These are phyloP conservation scores for Coelastrella sp. DNA, from an alignment of 139 green algal species.

Conservation along the genomic window DNA sequence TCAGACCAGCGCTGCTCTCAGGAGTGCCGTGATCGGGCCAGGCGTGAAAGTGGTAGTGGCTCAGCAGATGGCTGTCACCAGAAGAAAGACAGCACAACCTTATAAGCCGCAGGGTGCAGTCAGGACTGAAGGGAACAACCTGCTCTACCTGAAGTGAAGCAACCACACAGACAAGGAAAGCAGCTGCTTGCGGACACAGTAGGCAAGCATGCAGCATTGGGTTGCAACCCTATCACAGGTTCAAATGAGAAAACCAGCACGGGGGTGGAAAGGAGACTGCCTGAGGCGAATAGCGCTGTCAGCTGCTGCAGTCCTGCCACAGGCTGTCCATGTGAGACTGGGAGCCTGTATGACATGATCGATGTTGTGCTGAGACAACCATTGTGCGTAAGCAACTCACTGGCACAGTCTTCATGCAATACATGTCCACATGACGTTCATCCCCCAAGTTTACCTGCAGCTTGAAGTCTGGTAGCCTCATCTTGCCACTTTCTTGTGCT, in stretches of 20 bases:
- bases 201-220: too few relatives aligned
- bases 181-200: background rate
- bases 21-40: conserved; percentile 73
- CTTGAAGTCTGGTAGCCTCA: background rate
- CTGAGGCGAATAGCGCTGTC: too few relatives aligned
- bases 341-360: too few relatives aligned
- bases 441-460: background rate
- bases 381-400: too few relatives aligned
- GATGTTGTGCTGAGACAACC: too few relatives aligned
- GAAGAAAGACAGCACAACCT: conserved; percentile 9
- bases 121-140: conserved; percentile 29
- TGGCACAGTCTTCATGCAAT: too few relatives aligned
- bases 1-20: conserved; percentile 44
- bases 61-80: conserved; percentile 41
- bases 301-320: too few relatives aligned
- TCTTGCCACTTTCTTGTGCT: background rate
- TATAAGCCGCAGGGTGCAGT: conserved; percentile 50
- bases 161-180: too few relatives aligned
- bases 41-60: conserved; percentile 70
- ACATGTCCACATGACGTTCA: background rate
- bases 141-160: conserved; percentile 34
- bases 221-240: too few relatives aligned
- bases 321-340: too few relatives aligned
- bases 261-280: too few relatives aligned
- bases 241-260: too few relatives aligned